Evolutionary conservation across 768 basidiomycete species (phyloP).

Genomic region (Scleroderma bovista): DNA sequence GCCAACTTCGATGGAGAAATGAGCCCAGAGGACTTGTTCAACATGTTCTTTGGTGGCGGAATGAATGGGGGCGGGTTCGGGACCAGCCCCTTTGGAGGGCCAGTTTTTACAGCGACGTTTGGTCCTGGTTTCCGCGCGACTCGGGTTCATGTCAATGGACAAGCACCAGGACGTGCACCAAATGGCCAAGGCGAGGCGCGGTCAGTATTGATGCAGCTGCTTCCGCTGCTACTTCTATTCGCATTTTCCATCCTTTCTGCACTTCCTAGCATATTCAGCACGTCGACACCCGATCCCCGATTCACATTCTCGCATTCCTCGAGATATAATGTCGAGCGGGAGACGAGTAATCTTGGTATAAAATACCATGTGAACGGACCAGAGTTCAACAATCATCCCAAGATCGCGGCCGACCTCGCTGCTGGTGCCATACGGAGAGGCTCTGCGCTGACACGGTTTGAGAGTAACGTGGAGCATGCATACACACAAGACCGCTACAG

Average conservation of each 20-base stretch:
- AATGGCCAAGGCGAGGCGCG: slow-evolving; percentile 43
- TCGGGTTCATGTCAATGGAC: slow-evolving; percentile 42
- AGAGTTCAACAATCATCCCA: slow-evolving; percentile 73
- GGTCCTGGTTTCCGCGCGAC: slow-evolving; percentile 76
- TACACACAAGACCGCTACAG: slow-evolving; percentile 68
- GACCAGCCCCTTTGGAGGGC: slow-evolving; percentile 40
- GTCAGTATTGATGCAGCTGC: slow-evolving; percentile 66
- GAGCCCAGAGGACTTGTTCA: slow-evolving; percentile 94
- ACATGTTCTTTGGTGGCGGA: slow-evolving; percentile 94
- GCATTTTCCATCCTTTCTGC: slow-evolving; percentile 79
- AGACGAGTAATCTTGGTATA: slow-evolving; percentile 65
- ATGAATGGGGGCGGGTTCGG: slow-evolving; percentile 42
- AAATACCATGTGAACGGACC: slow-evolving; percentile 79
- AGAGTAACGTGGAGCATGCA: slow-evolving; percentile 66
- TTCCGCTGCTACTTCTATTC: slow-evolving; percentile 82
- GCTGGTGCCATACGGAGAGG: slow-evolving; percentile 30
- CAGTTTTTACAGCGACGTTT: slow-evolving; percentile 75
- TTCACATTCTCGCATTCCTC: slow-evolving; percentile 63
- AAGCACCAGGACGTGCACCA: slow-evolving; percentile 29
- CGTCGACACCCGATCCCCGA: slow-evolving; percentile 69
- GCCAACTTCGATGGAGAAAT: slow-evolving; percentile 74
- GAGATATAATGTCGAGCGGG: slow-evolving; percentile 64
- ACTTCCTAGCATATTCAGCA: slow-evolving; percentile 69
- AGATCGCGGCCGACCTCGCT: slow-evolving; percentile 67
- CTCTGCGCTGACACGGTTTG: slow-evolving; percentile 52